Conservation (phyloP, 257 asterid genomes). For the Solanum lycopersicoides region DNA sequence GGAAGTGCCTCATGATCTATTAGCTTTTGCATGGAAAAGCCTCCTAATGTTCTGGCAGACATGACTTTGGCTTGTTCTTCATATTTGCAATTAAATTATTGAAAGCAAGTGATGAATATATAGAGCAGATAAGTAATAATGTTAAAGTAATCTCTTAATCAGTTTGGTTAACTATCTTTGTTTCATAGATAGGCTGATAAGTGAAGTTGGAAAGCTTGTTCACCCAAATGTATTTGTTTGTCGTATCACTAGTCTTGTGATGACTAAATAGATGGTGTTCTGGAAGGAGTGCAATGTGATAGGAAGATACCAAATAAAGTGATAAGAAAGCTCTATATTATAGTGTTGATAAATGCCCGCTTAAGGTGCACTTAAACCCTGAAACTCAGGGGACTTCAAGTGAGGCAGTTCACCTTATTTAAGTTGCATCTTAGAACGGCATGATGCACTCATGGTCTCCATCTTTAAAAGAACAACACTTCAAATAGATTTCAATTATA, state of each 20-base stretch:
- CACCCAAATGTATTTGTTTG: neutral
- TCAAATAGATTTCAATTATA: neutral
- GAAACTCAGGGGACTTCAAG: neutral
- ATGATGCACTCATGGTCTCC: neutral
- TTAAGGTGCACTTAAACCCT: neutral
- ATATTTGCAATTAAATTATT: neutral
- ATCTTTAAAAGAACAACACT: neutral
- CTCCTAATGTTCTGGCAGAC: neutral
- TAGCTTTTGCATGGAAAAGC: constrained; percentile 2
- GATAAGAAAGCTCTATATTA: neutral
- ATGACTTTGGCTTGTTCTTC: neutral
- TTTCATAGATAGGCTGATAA: neutral
- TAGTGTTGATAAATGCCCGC: neutral
- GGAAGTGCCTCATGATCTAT: neutral
- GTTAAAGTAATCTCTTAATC: neutral
- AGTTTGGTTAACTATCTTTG: neutral
- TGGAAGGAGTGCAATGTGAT: neutral
- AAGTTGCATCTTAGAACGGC: neutral
- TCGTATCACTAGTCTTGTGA: neutral
- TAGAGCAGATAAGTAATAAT: neutral
- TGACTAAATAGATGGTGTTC: neutral
- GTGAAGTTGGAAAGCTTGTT: neutral
- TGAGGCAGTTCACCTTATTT: neutral
- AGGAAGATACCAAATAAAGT: neutral
- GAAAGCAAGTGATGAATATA: neutral